These are phyloP conservation scores for Viridothelium virens DNA, from an alignment of 495 filamentous ascomycete genomes.

Conservation along the genomic window DNA sequence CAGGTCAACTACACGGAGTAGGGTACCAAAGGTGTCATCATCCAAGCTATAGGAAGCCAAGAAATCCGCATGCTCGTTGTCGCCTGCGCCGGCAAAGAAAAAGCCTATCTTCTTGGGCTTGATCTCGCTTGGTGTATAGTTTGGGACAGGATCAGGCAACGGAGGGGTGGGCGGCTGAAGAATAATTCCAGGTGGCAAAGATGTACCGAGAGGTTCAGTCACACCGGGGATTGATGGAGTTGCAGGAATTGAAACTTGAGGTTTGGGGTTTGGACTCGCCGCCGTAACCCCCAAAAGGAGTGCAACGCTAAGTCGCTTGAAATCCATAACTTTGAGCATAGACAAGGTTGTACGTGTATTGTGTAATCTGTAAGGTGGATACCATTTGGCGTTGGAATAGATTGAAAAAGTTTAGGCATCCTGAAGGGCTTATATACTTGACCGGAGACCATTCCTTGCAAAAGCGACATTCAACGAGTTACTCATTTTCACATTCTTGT, in stretches of 20 bases:
- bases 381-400: background rate
- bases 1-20: constrained; percentile 52
- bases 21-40: constrained; percentile 54
- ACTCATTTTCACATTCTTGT: background rate
- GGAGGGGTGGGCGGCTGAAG: constrained; percentile 3
- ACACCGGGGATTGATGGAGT: constrained; percentile 1
- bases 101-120: constrained; percentile 61
- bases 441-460: background rate
- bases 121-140: constrained; percentile 38
- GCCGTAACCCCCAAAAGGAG: background rate
- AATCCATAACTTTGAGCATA: background rate
- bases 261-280: background rate
- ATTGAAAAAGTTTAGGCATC: background rate
- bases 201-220: background rate
- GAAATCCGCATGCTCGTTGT: constrained; percentile 56
- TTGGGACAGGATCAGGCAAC: constrained; percentile 8
- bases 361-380: background rate
- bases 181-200: background rate
- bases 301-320: background rate
- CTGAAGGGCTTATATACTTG: background rate
- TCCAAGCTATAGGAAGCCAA: constrained; percentile 53
- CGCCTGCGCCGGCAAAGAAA: constrained; percentile 55
- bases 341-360: background rate
- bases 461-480: background rate
- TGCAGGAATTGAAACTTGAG: constrained; percentile 2